Percentiles rank a stretch among this genome's conserved stretches.
Conservation (phyloP, 192 early-diverging fungal genomes). For the Gamsiella multidivaricata region DNA sequence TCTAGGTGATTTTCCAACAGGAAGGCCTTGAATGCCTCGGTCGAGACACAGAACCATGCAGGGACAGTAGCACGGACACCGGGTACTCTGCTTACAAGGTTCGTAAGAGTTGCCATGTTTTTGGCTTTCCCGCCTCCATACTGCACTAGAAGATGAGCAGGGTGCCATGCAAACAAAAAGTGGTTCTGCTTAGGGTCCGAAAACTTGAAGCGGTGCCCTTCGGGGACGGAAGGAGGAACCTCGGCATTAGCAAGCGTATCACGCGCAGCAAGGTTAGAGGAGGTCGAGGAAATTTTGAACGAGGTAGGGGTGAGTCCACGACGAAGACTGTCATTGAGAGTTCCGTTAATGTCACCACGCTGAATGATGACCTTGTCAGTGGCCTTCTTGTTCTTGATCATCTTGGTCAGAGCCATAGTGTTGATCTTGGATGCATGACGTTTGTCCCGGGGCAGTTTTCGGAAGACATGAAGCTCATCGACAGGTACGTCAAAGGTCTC, state of each 20-base stretch:
- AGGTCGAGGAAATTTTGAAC: conserved; percentile 22
- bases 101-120: conserved; percentile 50
- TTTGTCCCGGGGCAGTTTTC: conserved; percentile 50
- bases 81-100: conserved; percentile 29
- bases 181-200: conserved; percentile 34
- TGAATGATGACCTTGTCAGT: conserved; percentile 35
- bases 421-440: conserved; percentile 53
- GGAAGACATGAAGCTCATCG: conserved; percentile 51
- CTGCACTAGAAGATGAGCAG: conserved; percentile 15
- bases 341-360: conserved; percentile 37
- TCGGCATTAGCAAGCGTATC: conserved; percentile 16
- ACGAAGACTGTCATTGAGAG: conserved; percentile 44
- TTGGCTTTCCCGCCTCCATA: conserved; percentile 52
- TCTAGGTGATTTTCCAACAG: conserved; percentile 34
- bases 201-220: conserved; percentile 29
- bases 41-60: conserved; percentile 53
- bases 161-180: conserved; percentile 45
- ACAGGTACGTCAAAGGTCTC: conserved; percentile 52
- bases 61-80: conserved; percentile 41
- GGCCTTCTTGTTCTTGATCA: conserved; percentile 48
- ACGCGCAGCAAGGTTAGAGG: conserved; percentile 10
- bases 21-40: conserved; percentile 50
- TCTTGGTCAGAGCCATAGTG: conserved; percentile 47
- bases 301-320: conserved; percentile 37
- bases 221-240: background rate